phyloP scores from a whole-genome alignment of 1,284 basidiomycete genomes.

The Melampsora occidentalis region DNA sequence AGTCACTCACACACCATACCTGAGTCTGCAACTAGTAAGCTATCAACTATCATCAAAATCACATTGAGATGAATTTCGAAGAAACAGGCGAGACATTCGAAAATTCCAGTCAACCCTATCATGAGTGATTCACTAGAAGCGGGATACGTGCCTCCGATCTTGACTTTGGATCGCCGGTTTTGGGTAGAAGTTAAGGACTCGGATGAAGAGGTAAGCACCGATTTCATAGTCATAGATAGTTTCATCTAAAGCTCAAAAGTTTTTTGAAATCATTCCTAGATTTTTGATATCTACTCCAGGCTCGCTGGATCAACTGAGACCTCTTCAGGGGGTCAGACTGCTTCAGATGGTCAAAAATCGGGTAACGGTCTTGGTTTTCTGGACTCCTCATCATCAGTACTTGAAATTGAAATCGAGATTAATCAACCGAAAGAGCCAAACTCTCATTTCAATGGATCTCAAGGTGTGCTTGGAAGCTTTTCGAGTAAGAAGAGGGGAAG shows the following conservation, averaged over 20 bases:
- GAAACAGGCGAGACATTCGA: neutral
- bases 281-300: conserved; percentile 19
- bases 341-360: neutral
- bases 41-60: too few relatives aligned
- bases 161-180: neutral
- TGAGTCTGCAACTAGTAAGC: too few relatives aligned
- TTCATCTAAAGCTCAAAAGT: neutral
- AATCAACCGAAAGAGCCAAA: neutral
- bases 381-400: conserved; percentile 5
- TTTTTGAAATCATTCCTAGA: conserved; percentile 7
- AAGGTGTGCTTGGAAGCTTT: neutral
- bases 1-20: too few relatives aligned
- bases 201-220: conserved; percentile 13
- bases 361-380: conserved; percentile 17
- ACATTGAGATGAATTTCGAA: too few relatives aligned
- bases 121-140: neutral
- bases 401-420: conserved; percentile 15
- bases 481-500: neutral
- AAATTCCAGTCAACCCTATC: neutral
- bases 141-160: neutral
- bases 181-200: conserved; percentile 10
- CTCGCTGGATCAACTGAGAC: conserved; percentile 15
- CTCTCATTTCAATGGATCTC: neutral
- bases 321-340: neutral
- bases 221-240: neutral